Evolutionary conservation across 1,139 yeast genomes (phyloP), one percentile per base, ranked within the genome.

Genomic region (Diutina sp.): DNA sequence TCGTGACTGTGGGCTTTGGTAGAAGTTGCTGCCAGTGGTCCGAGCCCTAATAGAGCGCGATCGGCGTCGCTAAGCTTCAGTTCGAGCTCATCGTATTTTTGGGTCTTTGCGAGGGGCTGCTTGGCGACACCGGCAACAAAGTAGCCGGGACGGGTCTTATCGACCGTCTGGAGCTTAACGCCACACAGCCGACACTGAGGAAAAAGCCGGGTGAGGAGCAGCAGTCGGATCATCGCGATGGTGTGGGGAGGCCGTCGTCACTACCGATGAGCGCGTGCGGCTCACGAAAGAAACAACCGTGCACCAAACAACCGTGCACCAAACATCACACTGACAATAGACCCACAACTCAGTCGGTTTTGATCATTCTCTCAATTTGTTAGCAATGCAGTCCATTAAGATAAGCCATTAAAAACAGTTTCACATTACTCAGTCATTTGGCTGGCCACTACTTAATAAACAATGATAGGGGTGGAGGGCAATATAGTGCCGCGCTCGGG

Each of bases 101-200:
- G 28, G n/a, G 44, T 30, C 8, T 9, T 7, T 4, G 53, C 14
- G 11, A 32, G 28, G 28, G 14, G 44, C 8, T 32, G 18, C 28
- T 50, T 50, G 7, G 32, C 53, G 6, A 11, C 25, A 2, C 41
- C 29, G 9, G 18, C 11, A n/a, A 29, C 9, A 50, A 29, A 50
- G 44, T 28, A 47, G 11, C 53, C 44, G 9, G 53, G 44, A 29
- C 35, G 21, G 3, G n/a, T 12, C n/a, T 28, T 14, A 8, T 30
- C 41, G 4, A 6, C 12, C 3, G 41, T 50, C 44, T 50, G 53
- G 18, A 50, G 53, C 29, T 50, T 50, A n/a, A 50, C 28, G 4
- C 53, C 53, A 50, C 53, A 50, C 53, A 50, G 53, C 3, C 53
- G 25, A 16, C 53, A 50, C 53, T 50, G 53, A n/a, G 53, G 53